phyloP scores from a whole-genome alignment of 2,329 filamentous ascomycete species.

The Clonostachys rhizophaga region DNA sequence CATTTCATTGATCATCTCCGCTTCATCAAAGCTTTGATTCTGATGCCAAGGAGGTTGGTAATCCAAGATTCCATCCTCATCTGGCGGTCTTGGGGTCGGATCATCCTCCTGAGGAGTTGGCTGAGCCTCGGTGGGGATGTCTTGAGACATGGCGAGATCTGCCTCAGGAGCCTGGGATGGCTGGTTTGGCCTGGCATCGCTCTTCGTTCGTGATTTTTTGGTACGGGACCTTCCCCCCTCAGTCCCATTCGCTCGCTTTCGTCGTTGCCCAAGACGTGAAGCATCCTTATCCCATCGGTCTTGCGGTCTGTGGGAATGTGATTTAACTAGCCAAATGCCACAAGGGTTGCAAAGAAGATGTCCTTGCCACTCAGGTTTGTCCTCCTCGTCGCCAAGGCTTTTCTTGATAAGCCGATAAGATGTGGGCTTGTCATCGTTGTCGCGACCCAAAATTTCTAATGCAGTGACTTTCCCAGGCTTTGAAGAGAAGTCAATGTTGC shows the following conservation, averaged over 20 bases:
- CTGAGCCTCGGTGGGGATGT: too few species aligned
- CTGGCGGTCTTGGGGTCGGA: too few species aligned
- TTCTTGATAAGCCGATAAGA: constrained; percentile 78
- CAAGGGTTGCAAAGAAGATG: constrained; percentile 90
- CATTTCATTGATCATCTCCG: too few species aligned
- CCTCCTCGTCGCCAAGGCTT: constrained; percentile 53
- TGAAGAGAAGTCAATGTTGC: constrained; percentile 66
- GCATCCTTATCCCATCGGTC: constrained; percentile 74
- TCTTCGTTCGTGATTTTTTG: too few species aligned
- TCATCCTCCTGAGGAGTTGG: too few species aligned
- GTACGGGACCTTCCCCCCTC: too few species aligned
- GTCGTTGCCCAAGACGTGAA: constrained; percentile 44
- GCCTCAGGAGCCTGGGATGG: too few species aligned
- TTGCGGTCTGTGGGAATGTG: constrained; percentile 75
- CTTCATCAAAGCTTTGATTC: too few species aligned
- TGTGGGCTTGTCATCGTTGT: constrained; percentile 56
- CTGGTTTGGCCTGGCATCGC: too few species aligned
- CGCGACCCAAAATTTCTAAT: constrained; percentile 62
- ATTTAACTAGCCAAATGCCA: constrained; percentile 91
- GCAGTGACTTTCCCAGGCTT: constrained; percentile 71
- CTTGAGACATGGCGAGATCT: too few species aligned
- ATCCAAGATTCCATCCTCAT: too few species aligned
- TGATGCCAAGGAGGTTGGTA: too few species aligned
- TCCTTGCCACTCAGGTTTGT: constrained; percentile 64
- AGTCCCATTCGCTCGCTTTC: constrained; percentile 30